These are phyloP conservation scores for Odonthalia washingtoniensis DNA, from an alignment of 31 red algal species.

Conservation along the genomic window DNA sequence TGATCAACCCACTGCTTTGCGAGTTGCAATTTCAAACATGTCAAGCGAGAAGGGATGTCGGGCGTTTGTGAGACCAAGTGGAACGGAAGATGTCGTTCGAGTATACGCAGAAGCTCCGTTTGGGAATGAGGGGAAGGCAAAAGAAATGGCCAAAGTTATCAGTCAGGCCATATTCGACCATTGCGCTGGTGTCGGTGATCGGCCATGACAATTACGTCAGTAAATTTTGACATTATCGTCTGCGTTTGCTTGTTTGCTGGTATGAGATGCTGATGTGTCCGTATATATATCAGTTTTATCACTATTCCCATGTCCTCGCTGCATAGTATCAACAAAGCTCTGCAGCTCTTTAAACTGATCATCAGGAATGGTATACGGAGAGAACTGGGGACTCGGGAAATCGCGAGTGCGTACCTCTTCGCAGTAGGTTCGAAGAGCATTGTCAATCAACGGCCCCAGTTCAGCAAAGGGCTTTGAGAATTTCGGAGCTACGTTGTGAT, in stretches of 20 bases:
- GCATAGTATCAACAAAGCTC: conserved; percentile 33
- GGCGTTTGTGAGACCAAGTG: conserved; percentile 93
- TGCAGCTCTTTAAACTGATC: conserved; percentile 66
- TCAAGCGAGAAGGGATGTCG: conserved; percentile 46
- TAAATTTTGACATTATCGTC: no score
- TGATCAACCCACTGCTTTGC: conserved; percentile 63
- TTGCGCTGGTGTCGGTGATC: conserved; percentile 66
- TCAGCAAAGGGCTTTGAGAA: conserved; percentile 90
- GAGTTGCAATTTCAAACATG: conserved; percentile 42
- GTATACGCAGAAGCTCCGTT: conserved; percentile 92
- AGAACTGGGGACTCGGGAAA: conserved; percentile 79
- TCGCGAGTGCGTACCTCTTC: conserved; percentile 56
- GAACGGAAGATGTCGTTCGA: conserved; percentile 97
- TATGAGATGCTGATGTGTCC: no score
- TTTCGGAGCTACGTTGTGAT: conserved; percentile 94
- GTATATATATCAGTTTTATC: no score
- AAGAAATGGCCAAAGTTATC: conserved; percentile 61
- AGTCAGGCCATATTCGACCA: conserved; percentile 51
- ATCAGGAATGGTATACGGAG: conserved; percentile 86
- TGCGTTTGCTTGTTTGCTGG: no score
- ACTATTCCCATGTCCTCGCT: no score
- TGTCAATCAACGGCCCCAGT: conserved; percentile 67
- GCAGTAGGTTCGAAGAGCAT: conserved; percentile 81
- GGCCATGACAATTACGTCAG: conserved; percentile 31
- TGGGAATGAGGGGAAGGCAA: conserved; percentile 25